phyloP scores from a whole-genome alignment of 257 asterid genomes.

The Thymus quinquecostatus region DNA sequence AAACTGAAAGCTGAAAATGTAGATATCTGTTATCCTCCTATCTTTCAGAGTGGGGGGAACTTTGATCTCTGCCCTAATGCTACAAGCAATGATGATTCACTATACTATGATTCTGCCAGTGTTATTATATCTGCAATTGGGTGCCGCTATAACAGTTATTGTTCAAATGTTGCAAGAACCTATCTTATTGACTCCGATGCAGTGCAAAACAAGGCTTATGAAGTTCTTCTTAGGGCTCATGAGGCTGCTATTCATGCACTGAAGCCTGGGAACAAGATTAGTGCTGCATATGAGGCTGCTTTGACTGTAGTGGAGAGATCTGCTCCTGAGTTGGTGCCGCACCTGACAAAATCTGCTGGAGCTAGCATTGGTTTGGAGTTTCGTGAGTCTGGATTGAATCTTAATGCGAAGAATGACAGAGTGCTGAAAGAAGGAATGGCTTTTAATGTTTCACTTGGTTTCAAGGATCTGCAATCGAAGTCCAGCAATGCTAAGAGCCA shows the following conservation, averaged over 20 bases:
- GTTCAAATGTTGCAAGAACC: constrained; percentile 78
- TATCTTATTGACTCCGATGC: constrained; percentile 60
- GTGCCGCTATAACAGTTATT: constrained; percentile 71
- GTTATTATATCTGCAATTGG: constrained; percentile 76
- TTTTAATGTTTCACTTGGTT: constrained; percentile 74
- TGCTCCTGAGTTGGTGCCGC: constrained; percentile 63
- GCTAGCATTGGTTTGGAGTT: constrained; percentile 85
- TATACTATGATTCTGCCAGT: constrained; percentile 63
- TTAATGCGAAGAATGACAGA: constrained; percentile 63
- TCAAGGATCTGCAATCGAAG: constrained; percentile 61
- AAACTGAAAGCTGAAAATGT: constrained; percentile 76
- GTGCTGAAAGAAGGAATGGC: constrained; percentile 71
- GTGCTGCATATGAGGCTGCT: constrained; percentile 63
- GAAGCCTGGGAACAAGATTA: constrained; percentile 59
- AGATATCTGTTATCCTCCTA: constrained; percentile 87
- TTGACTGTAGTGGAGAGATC: constrained; percentile 61
- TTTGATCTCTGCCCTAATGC: constrained; percentile 81
- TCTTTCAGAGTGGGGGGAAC: constrained; percentile 78
- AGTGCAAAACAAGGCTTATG: constrained; percentile 66
- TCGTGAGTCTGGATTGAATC: constrained; percentile 65
- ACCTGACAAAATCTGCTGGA: constrained; percentile 77
- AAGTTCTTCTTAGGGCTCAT: constrained; percentile 73
- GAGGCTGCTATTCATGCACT: constrained; percentile 71
- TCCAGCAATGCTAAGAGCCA: constrained; percentile 52
- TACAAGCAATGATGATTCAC: constrained; percentile 57